Evolutionary conservation across 2,329 filamentous ascomycete species (phyloP).

Genomic region (Amesomyces nigricolor): DNA sequence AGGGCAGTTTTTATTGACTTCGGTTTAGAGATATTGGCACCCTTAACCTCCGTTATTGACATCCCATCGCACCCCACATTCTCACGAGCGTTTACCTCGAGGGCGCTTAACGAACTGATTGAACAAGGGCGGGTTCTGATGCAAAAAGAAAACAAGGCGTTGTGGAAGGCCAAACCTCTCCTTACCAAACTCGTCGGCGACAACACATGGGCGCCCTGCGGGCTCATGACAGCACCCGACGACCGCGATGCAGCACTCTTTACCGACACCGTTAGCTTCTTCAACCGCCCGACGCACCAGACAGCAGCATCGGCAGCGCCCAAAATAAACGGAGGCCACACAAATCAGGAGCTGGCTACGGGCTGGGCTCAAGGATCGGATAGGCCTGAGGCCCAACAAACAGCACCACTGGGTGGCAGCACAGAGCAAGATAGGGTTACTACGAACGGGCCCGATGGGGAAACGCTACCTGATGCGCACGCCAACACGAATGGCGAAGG

Average conservation of each 20-base stretch:
- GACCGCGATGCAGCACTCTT: conserved; percentile 47
- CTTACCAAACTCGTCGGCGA: conserved; percentile 71
- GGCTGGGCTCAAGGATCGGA: not conserved
- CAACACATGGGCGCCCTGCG: conserved; percentile 60
- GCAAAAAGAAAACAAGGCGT: conserved; percentile 65
- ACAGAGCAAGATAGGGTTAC: not conserved
- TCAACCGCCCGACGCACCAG: conserved; percentile 19
- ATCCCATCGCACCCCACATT: conserved; percentile 68
- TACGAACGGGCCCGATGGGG: conserved; percentile 7
- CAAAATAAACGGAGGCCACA: conserved; percentile 3
- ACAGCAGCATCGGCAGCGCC: not conserved
- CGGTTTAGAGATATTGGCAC: conserved; percentile 61
- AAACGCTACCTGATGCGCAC: conserved; percentile 13
- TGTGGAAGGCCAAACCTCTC: conserved; percentile 70
- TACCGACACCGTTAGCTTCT: conserved; percentile 39
- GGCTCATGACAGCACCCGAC: conserved; percentile 50
- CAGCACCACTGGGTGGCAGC: not conserved
- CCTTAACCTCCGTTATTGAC: conserved; percentile 68
- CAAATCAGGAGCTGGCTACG: not conserved
- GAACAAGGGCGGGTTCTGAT: conserved; percentile 64
- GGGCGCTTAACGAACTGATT: conserved; percentile 65
- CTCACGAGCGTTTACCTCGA: conserved; percentile 68
- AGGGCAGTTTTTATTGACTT: no score
- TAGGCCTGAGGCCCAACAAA: not conserved
- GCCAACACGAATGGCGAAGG: conserved; percentile 3